Percentiles rank a stretch among this genome's conserved stretches.
phyloP scores from a whole-genome alignment of 2,329 filamentous ascomycete species.

The Aspergillus sp. region DNA sequence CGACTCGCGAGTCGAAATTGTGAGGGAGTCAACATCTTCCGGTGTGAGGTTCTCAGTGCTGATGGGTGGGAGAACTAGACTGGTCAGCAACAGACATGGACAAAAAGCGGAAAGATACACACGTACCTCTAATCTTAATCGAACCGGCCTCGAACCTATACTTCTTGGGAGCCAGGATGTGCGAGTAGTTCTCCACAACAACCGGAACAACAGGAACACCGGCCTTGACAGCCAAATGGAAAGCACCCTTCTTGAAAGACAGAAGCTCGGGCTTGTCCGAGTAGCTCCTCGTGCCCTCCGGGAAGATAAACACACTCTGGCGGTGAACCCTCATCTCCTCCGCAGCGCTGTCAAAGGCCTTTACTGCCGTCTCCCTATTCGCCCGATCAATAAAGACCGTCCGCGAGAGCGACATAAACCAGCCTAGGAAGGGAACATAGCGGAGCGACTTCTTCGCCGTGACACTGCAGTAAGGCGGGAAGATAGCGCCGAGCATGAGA shows the following conservation, averaged over 20 bases:
- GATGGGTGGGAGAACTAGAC: conserved; percentile 74
- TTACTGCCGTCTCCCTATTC: conserved; percentile 77
- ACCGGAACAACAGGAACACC: conserved; percentile 90
- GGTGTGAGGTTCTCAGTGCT: conserved; percentile 69
- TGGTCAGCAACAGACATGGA: conserved; percentile 4
- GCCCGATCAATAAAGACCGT: conserved; percentile 94
- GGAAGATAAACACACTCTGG: conserved; percentile 60
- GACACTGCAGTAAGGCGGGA: conserved; percentile 87
- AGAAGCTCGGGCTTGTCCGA: conserved; percentile 75
- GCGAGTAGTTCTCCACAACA: conserved; percentile 75
- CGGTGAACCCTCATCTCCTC: conserved; percentile 70
- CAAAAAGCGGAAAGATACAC: neutral
- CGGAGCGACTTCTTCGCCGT: conserved; percentile 87
- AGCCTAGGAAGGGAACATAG: conserved; percentile 79
- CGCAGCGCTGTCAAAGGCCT: conserved; percentile 82
- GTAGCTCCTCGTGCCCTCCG: conserved; percentile 90
- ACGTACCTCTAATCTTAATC: conserved; percentile 73
- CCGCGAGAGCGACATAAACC: conserved; percentile 88
- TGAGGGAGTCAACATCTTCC: conserved; percentile 75
- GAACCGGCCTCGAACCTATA: conserved; percentile 65
- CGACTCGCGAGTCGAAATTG: conserved; percentile 65
- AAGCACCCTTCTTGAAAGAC: conserved; percentile 99
- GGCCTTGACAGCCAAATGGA: conserved; percentile 92
- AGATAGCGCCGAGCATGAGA: conserved; percentile 82
- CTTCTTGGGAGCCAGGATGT: conserved; percentile 65